A percentile compares a stretch with the other conserved stretches of the same genome.
Conservation (phyloP, 2,329 filamentous ascomycete species). For the Erysiphe neolycopersici region DNA sequence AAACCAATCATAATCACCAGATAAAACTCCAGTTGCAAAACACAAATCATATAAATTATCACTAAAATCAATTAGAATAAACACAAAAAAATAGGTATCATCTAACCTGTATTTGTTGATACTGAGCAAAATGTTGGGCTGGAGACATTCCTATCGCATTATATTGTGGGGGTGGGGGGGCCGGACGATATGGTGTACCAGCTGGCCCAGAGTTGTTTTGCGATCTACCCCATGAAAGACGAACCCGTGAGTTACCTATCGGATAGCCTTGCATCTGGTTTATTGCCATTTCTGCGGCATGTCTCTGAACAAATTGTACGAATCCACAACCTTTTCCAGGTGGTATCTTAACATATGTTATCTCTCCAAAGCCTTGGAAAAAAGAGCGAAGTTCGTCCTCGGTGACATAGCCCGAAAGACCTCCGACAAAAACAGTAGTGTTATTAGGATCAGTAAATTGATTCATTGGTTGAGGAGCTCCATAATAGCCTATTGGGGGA, state of each 20-base stretch:
- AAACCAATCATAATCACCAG: constrained; percentile 14
- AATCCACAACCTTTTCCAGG: constrained; percentile 98
- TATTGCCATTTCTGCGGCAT: constrained; percentile 98
- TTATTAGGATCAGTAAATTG: constrained; percentile 99
- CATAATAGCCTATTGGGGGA: constrained; percentile 40
- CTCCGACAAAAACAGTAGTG: constrained; percentile 94
- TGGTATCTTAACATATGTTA: constrained; percentile 98
- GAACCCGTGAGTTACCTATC: constrained; percentile 93
- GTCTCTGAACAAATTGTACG: constrained; percentile 95
- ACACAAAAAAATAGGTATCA: background rate
- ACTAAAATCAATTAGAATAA: constrained; percentile 6
- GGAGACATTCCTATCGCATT: constrained; percentile 27
- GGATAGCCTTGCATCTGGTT: constrained; percentile 99
- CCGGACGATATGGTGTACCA: constrained; percentile 87
- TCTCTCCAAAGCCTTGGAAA: constrained; percentile 98
- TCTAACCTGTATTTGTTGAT: constrained; percentile 14
- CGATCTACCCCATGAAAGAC: constrained; percentile 87
- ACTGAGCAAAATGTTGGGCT: constrained; percentile 13
- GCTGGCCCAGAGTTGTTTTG: constrained; percentile 97
- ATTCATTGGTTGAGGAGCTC: constrained; percentile 68
- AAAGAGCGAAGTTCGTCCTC: constrained; percentile 99
- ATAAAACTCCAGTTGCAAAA: constrained; percentile 14
- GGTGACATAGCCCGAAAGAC: constrained; percentile 89
- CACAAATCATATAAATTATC: constrained; percentile 13
- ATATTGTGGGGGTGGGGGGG: constrained; percentile 54